Conservation (phyloP, 306 rosid species). For the Heteromeles arbutifolia region DNA sequence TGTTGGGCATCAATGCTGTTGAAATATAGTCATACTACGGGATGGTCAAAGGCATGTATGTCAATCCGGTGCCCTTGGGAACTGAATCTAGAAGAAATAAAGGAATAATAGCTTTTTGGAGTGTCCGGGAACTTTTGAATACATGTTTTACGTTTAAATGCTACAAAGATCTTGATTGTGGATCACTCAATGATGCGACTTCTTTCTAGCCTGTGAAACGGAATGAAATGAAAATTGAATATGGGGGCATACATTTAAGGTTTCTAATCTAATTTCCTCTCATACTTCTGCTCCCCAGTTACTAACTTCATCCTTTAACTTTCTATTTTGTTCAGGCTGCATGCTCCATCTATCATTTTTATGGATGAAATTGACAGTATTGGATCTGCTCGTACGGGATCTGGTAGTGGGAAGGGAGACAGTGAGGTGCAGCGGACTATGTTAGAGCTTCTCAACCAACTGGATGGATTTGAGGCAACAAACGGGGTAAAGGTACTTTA, state of each 20-base stretch:
- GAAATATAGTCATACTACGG: too few relatives aligned
- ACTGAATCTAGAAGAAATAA: not conserved
- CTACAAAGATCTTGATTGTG: not conserved
- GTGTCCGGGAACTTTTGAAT: too few relatives aligned
- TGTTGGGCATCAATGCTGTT: not conserved
- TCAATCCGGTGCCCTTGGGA: not conserved
- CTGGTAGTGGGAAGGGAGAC: conserved; percentile 99
- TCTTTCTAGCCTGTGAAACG: not conserved
- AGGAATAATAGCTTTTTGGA: not conserved
- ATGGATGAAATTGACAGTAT: conserved; percentile 36
- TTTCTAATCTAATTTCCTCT: not conserved
- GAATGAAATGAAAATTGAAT: not conserved
- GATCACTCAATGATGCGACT: not conserved
- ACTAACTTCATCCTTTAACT: conserved; percentile 6
- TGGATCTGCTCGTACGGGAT: conserved; percentile 97
- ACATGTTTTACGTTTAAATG: not conserved
- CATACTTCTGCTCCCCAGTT: not conserved
- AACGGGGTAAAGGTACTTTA: conserved; percentile 76
- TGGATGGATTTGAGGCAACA: conserved; percentile 99
- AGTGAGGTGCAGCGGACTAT: conserved; percentile 98
- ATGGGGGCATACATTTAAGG: not conserved
- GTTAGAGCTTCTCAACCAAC: conserved; percentile 97
- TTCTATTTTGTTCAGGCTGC: conserved; percentile 19
- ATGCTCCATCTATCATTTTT: not conserved
- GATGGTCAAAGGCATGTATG: not conserved